Conservation (phyloP, 306 rosid genomes). For the Prosopis cineraria region DNA sequence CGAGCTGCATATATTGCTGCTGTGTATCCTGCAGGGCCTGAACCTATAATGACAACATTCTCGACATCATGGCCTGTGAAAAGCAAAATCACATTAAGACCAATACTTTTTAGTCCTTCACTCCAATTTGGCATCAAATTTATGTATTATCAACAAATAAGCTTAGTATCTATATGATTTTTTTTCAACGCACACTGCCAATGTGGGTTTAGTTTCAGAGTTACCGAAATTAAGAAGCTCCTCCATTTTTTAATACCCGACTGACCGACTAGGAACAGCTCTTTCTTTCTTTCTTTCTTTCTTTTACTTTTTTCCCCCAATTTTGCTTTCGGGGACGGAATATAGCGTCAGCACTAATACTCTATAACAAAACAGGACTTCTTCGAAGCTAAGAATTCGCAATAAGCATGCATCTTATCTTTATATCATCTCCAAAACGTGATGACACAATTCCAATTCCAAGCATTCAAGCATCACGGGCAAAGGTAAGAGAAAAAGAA, state of each 20-base stretch:
- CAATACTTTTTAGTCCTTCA: background rate
- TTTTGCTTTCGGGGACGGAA: background rate
- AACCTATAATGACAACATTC: conserved; percentile 88
- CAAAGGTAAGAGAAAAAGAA: conserved; percentile 10
- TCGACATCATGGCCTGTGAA: conserved; percentile 60
- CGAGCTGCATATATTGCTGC: conserved; percentile 96
- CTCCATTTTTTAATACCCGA: background rate
- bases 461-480: background rate
- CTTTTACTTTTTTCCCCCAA: no score
- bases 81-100: conserved; percentile 10
- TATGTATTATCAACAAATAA: background rate
- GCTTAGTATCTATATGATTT: background rate
- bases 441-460: background rate
- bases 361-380: background rate
- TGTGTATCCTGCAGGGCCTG: conserved; percentile 96
- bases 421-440: conserved; percentile 22
- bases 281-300: background rate
- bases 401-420: background rate
- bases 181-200: conserved; percentile 1
- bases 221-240: background rate
- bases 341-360: background rate
- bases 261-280: background rate
- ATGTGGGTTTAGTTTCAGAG: background rate
- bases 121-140: background rate
- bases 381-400: background rate